Base-by-base conservation (phyloP, 2,329 filamentous ascomycete genomes). In the Cordyceps pruinosa region DNA sequence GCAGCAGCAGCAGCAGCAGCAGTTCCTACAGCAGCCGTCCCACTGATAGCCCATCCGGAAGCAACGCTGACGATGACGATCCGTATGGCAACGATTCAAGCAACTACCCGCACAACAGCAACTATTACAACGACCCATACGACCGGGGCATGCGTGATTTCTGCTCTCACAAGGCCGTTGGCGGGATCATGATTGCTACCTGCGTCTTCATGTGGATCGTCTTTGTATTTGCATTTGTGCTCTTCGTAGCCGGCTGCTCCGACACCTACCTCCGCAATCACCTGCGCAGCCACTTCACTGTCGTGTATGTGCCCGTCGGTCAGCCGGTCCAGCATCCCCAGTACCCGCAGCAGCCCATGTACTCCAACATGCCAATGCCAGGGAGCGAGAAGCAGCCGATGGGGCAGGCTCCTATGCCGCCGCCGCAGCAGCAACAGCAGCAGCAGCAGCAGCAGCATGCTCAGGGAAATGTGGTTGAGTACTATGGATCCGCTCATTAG, bases 221-320 rank as follows among this genome's bases (percentile, higher is more conserved):
- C 35, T 48, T 56, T 12, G 19, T 56, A 19, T 39, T 56, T 37
- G 13, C 53, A 2, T 46, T 56, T 34, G 45, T 49, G 23, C 45
- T 46, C 8, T 56, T 56, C 30, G 53, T 56, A 23, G 53, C 25
- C 4, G 53, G 25, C 4, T 56, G 53, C 28, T 41, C 53, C 8
- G 61, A 59, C n/a, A 46, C 50, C n/a, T 57, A 59, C 34, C 53
- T 61, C 9, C 59, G 54, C 45, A 61, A 61, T 54, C 28, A 34
- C 42, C 30, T 39, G 30, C 47, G 42, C 32, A 50, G 53, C 45
- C 44, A 50, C 47, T 39, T 53, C 32, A 19, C 52, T 4, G 44
- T 49, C 25, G 37, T 49, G n/a, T 56, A 56, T 7, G 53, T 56
- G 19, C 39, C 46, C 39, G 35, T 58, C 42, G n/a, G 35, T 46